Evolutionary conservation across 306 rosid species (phyloP).

Genomic region (Cucurbita pepo): DNA sequence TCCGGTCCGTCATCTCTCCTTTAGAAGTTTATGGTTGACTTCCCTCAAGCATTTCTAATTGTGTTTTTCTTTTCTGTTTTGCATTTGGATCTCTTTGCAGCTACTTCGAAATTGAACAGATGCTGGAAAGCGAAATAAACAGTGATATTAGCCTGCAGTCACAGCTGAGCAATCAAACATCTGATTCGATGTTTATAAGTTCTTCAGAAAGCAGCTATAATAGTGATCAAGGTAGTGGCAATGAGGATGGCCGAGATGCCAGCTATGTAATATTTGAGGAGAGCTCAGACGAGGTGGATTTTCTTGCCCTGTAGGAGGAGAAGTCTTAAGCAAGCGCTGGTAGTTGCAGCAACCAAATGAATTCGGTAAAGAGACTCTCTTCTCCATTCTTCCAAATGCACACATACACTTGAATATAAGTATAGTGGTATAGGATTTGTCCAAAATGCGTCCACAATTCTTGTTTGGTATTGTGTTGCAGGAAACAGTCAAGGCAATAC

Average conservation of each 20-base stretch:
- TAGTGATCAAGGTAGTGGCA: conserved; percentile 91
- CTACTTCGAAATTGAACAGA: conserved; percentile 49
- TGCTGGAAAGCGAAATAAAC: conserved; percentile 48
- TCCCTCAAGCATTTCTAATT: not conserved
- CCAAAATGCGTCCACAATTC: not conserved
- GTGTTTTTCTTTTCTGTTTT: not conserved
- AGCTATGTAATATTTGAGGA: conserved; percentile 44
- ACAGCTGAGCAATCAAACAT: conserved; percentile 50
- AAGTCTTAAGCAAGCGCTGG: conserved; percentile 13
- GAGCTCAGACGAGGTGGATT: conserved; percentile 85
- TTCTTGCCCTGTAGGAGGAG: conserved; percentile 28
- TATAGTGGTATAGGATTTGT: not conserved
- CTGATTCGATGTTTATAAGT: conserved; percentile 65
- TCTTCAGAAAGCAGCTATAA: conserved; percentile 85
- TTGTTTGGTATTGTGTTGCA: not conserved
- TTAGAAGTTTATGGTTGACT: not conserved
- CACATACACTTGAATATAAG: not conserved
- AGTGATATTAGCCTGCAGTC: conserved; percentile 59
- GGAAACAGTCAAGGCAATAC: too few relatives aligned
- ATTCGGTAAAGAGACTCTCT: conserved; percentile 25
- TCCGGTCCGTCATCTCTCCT: not conserved
- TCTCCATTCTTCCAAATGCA: not conserved
- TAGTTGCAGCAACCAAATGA: conserved; percentile 18
- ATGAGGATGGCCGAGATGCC: conserved; percentile 71
- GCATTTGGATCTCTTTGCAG: conserved; percentile 39